Conservation (phyloP, 108 stramenopile species). For the Discostella stelligeroides region DNA sequence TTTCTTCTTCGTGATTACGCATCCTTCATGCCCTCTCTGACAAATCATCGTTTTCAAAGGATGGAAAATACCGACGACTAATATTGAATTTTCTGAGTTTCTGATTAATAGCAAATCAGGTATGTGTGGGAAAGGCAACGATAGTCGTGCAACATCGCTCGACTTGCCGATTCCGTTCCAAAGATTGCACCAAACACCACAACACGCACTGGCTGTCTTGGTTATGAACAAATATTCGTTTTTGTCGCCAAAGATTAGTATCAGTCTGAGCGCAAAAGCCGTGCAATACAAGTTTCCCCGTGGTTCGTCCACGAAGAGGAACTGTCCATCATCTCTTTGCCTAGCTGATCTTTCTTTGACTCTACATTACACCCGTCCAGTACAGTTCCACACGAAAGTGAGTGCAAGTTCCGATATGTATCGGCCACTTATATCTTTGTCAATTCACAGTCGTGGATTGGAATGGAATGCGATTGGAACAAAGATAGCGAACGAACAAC, state of each 20-base stretch:
- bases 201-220: slow-evolving; percentile 25
- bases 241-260: slow-evolving; percentile 10
- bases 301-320: background rate
- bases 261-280: slow-evolving; percentile 5
- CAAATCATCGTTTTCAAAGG: background rate
- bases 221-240: slow-evolving; percentile 25
- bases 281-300: slow-evolving; percentile 27
- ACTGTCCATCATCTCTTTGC: slow-evolving; percentile 21
- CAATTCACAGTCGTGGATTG: slow-evolving; percentile 12
- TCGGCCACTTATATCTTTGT: slow-evolving; percentile 25
- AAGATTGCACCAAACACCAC: slow-evolving; percentile 10
- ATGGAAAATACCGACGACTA: slow-evolving; percentile 33
- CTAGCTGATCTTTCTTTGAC: slow-evolving; percentile 10
- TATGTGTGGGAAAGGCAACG: slow-evolving; percentile 16
- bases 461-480: slow-evolving; percentile 27
- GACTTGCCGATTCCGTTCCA: slow-evolving; percentile 24
- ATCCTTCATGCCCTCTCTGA: background rate
- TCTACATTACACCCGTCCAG: slow-evolving; percentile 6
- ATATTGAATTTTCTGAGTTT: slow-evolving; percentile 33
- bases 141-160: background rate
- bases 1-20: background rate
- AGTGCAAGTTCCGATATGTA: background rate
- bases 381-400: slow-evolving; percentile 9
- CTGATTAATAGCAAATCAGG: slow-evolving; percentile 22
- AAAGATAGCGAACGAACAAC: background rate